phyloP scores from a whole-genome alignment of 805 yeast genomes.

The Ogataea zsoltii region DNA sequence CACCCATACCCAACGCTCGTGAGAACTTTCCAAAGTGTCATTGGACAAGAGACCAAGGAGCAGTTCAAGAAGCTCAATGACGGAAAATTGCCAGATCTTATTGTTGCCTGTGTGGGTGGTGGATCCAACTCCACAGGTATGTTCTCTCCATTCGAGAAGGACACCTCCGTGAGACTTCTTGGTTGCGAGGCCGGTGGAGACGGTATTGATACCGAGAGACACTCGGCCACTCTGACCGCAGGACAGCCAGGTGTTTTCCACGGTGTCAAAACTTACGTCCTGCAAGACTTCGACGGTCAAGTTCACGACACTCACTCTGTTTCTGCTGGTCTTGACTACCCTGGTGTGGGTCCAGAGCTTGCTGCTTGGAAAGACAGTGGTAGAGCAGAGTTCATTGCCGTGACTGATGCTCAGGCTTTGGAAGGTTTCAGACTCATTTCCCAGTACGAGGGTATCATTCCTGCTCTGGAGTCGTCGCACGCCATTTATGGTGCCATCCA shows the following conservation, averaged over 20 bases:
- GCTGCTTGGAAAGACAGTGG: slow-evolving; percentile 95
- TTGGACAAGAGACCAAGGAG: slow-evolving; percentile 91
- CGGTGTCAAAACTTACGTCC: slow-evolving; percentile 92
- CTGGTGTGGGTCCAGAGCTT: slow-evolving; percentile 98
- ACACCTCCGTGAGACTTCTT: slow-evolving; percentile 69
- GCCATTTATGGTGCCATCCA: slow-evolving; percentile 91
- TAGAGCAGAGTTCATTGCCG: slow-evolving; percentile 87
- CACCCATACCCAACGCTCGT: slow-evolving; percentile 98
- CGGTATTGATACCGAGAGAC: slow-evolving; percentile 84
- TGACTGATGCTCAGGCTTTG: slow-evolving; percentile 93
- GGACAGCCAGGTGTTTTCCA: slow-evolving; percentile 98
- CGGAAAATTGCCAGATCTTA: slow-evolving; percentile 86
- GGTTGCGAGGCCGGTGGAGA: slow-evolving; percentile 99
- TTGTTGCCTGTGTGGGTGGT: slow-evolving; percentile 99
- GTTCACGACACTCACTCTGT: slow-evolving; percentile 97
- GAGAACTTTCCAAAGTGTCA: slow-evolving; percentile 96
- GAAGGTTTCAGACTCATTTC: slow-evolving; percentile 86
- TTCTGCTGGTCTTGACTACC: slow-evolving; percentile 97
- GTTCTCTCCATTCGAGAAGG: slow-evolving; percentile 91
- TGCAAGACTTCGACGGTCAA: slow-evolving; percentile 93
- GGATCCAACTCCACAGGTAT: slow-evolving; percentile 97
- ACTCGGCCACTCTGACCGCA: slow-evolving; percentile 92
- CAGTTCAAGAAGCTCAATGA: slow-evolving; percentile 78
- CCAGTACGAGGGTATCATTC: slow-evolving; percentile 96
- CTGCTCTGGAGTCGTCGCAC: slow-evolving; percentile 97